Base-by-base conservation (phyloP, 2,329 filamentous ascomycete genomes). In the Apiospora sp. region DNA sequence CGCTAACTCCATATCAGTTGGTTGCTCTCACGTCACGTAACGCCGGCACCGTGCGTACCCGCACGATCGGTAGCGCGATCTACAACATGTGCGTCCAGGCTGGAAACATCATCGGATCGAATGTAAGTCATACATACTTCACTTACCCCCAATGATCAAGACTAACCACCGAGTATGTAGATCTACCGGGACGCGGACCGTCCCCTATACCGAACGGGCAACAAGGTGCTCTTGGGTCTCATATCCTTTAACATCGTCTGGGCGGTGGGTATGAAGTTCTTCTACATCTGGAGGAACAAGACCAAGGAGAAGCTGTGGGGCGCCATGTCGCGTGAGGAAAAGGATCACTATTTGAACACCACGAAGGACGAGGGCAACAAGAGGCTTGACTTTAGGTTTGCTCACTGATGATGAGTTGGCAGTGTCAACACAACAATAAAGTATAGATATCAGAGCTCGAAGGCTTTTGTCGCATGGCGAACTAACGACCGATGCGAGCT, bases 21-120 rank as follows among this genome's bases (percentile, higher is more conserved):
- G 90, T 92, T 0, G 88, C 86, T 0, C 88, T 90, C 80, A 90
- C 87, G 1, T 90, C 88, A 3, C 86, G 89, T 70, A 92, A 92
- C 77, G 87, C 89, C 0, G 89, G 90, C 41, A 86, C 87, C 2
- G 90, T 92, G 1, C 85, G 90, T 1, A 92, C 90, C 0, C 82
- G 91, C 3, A 89, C 91, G 0, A 88, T 92, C 14, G 87, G 88
- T 0, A 86, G 87, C 0, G 90, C 89, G 0, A 74, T 91, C 12
- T 92, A 92, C 81, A 92, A 92, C 77, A 87, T 87, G 84, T 82
- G 81, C 24, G 84, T 87, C 0, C 86, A 87, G 72, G 81, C 83
- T 0, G 81, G 82, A 34, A 83, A 79, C 67, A 86, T 87, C 68
- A 82, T 84, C 43, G 78, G 82, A 0, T 83, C 83, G 4, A 86